Base-by-base conservation (phyloP, 345 rosid genomes). In the Tarenaya hassleriana region DNA sequence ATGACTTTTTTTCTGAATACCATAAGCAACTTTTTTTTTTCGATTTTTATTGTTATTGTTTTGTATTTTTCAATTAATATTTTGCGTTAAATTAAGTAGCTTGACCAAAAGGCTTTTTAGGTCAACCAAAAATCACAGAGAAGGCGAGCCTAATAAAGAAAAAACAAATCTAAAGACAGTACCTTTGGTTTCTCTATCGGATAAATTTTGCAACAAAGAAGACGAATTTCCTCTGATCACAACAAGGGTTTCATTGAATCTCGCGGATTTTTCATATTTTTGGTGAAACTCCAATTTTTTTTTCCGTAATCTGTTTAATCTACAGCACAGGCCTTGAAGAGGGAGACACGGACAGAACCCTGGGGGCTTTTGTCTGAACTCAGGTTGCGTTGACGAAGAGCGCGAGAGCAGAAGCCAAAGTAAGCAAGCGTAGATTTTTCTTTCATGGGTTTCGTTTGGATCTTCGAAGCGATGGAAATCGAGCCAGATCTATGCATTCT, bases 381-480 rank as follows among this genome's bases (percentile, higher is more conserved):
- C 40, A 35, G 11, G n/a, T 35, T 35, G 4, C 9, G 11, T 35
- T 35, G 40, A 35, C 40, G 40, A n/a, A 35, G 40, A 35, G 40
- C n/a, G 9, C 40, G 40, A 35, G n/a, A 35, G 6, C 40, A 35
- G 40, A n/a, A 35, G 40, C 40, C 11, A 35, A 35, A 35, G 40
- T 35, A 35, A 35, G 40, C 40, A 35, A 35, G 40, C 40, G 13
- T 35, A 35, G 40, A 11, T 35, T 35, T 35, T n/a, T 35, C 13
- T 35, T 35, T 10, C 29, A 24, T 24, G 29, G 11, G 21, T 31
- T 52, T 47, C 13, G 41, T 66, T 66, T 59, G 40, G 56, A 66
- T 66, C 38, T 60, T 58, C 65, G 40, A 58, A 46, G 1, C 29
- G 55, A 62, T 34, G 55, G 48, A 3, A 47, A 29, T 46, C 60